A percentile compares a stretch with the other conserved stretches of the same genome.
Evolutionary conservation across 345 rosid genomes (phyloP).

Genomic region (Brassica napus): DNA sequence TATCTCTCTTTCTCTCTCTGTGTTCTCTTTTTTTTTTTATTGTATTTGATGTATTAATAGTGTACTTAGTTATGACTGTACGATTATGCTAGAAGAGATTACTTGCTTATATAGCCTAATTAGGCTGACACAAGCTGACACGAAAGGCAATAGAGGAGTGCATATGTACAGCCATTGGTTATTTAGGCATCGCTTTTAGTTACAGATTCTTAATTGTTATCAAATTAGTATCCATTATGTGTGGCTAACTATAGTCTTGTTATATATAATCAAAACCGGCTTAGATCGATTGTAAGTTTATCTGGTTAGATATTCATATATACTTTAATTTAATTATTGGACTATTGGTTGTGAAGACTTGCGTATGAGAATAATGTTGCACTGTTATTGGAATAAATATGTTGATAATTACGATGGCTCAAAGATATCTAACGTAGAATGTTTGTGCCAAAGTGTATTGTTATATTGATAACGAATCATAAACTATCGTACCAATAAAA

Average conservation of each 20-base stretch:
- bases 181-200: conserved; percentile 12
- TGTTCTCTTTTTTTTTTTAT: background rate
- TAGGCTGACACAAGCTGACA: conserved; percentile 26
- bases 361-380: conserved; percentile 25
- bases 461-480: conserved; percentile 23
- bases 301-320: conserved; percentile 1
- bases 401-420: conserved; percentile 8
- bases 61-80: conserved; percentile 25
- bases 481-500: conserved; percentile 18
- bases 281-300: conserved; percentile 13
- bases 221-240: conserved; percentile 11
- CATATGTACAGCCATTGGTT: conserved; percentile 25
- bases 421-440: conserved; percentile 18
- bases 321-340: conserved; percentile 3
- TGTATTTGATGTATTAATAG: conserved; percentile 17
- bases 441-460: conserved; percentile 17
- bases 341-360: conserved; percentile 33
- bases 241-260: conserved; percentile 27
- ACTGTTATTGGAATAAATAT: background rate
- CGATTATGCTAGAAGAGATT: conserved; percentile 2
- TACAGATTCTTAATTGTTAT: background rate
- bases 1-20: conserved; percentile 9
- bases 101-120: conserved; percentile 39
- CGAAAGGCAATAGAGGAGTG: conserved; percentile 30
- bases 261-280: conserved; percentile 8